Evolutionary conservation across 352 stramenopile species (phyloP), one percentile per base, ranked within the genome.

Genomic region (Globisporangium paroecandrum): DNA sequence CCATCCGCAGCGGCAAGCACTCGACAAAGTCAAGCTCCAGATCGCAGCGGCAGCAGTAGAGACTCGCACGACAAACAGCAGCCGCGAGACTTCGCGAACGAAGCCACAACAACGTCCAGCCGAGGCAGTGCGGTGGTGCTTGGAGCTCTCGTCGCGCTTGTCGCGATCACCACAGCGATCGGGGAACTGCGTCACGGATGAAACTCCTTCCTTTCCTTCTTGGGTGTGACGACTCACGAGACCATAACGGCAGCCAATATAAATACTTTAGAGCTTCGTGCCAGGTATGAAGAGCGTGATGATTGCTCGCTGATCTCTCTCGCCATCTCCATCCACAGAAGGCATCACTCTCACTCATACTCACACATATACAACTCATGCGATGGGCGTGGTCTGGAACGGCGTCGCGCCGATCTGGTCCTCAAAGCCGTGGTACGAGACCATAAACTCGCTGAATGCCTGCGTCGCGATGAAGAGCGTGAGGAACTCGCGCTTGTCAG

Each of bases 381-480:
- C 34, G 10, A 36, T 55, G 1, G 29, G 24, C 24, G 51, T 46
- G 6, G 58, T 41, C 59, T 65, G 58, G 36, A 63, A 70, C 24
- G 58, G 65, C 54, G 66, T 66, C 41, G 53, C 60, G n/a, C 66
- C 59, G 36, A 66, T 65, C 56, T 87, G 72, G 36, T 89, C 81
- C 64, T 94, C 87, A 62, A 95, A 95, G 4, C 87, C 87, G 58
- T 92, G 83, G 74, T 90, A 87, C 25, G 81, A 84, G 0, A 95
- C 87, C 66, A 93, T 81, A 66, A 88, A 95, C 70, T 95, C 87
- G 27, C 82, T 92, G 68, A 95, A 93, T 5, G 87, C 87, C 59
- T 95, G 87, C 3, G 85, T 95, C 4, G 87, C 83, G 59, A 91
- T 91, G 62, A 95, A 94, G n/a, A 86, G 73, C 27, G 85, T 95